A percentile compares a stretch with the other conserved stretches of the same genome.
These are phyloP conservation scores for Fraxinus greggii DNA, from an alignment of 305 asterid species.

Conservation along the genomic window DNA sequence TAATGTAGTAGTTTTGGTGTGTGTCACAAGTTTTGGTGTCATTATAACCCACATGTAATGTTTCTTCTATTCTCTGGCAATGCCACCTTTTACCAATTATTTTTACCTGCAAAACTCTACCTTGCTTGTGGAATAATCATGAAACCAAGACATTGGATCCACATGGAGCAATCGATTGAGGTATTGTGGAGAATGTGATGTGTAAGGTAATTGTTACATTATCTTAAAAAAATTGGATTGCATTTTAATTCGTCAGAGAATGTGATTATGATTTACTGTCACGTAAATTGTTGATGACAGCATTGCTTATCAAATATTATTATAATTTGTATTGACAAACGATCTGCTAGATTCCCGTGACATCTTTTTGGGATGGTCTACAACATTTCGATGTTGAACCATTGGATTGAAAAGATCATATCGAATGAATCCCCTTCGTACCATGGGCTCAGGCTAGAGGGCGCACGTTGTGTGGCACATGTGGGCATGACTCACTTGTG, in stretches of 20 bases:
- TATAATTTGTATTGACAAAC: neutral
- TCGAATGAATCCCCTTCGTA: neutral
- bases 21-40: constrained; percentile 34
- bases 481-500: neutral
- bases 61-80: constrained; percentile 34
- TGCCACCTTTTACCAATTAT: constrained; percentile 11
- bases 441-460: neutral
- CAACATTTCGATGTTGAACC: neutral
- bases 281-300: neutral
- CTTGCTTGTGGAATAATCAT: constrained; percentile 18
- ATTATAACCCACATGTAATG: constrained; percentile 42
- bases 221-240: neutral
- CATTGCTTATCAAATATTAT: too few relatives aligned
- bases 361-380: neutral
- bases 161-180: constrained; percentile 5
- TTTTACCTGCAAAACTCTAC: constrained; percentile 9
- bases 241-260: neutral
- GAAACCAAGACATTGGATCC: constrained; percentile 12
- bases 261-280: neutral
- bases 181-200: neutral
- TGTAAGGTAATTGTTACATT: neutral
- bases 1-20: constrained; percentile 20
- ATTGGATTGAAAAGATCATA: neutral
- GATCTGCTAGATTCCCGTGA: neutral
- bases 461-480: neutral